These are phyloP conservation scores for Aspergillus hortae DNA, from an alignment of 2,329 filamentous ascomycete species.

Conservation along the genomic window DNA sequence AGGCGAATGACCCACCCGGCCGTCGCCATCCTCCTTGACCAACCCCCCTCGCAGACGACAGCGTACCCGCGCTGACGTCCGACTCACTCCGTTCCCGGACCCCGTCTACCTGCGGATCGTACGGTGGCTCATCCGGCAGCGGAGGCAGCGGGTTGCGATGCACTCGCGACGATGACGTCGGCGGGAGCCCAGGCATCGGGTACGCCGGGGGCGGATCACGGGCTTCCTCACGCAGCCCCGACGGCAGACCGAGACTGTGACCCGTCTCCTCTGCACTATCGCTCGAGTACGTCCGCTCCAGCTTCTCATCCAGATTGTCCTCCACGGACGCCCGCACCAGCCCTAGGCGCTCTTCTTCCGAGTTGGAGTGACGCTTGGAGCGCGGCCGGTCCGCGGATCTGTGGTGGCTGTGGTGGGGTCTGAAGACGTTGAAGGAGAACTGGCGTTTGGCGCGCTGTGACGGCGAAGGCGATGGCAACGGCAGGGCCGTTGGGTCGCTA, in stretches of 20 bases:
- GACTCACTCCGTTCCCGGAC: constrained; percentile 13
- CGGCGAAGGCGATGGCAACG: not conserved
- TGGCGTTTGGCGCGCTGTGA: constrained; percentile 58
- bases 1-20: constrained; percentile 9
- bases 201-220: not conserved
- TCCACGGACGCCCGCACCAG: constrained; percentile 56
- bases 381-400: constrained; percentile 35
- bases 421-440: constrained; percentile 91
- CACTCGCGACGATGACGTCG: constrained; percentile 14
- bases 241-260: not conserved
- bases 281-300: constrained; percentile 21
- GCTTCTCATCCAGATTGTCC: constrained; percentile 26
- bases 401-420: constrained; percentile 44
- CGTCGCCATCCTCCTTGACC: constrained; percentile 29
- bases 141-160: constrained; percentile 30
- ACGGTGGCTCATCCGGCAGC: constrained; percentile 27
- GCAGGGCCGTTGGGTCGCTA: not conserved
- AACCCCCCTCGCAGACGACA: constrained; percentile 14
- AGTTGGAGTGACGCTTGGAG: constrained; percentile 45
- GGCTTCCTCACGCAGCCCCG: constrained; percentile 5
- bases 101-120: constrained; percentile 8
- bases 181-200: not conserved
- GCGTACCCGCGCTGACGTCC: constrained; percentile 22
- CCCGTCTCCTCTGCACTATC: constrained; percentile 14
- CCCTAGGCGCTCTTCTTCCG: constrained; percentile 78